Evolutionary conservation across 2,329 filamentous ascomycete genomes (phyloP).

Genomic region (Aspergillus fischeri): DNA sequence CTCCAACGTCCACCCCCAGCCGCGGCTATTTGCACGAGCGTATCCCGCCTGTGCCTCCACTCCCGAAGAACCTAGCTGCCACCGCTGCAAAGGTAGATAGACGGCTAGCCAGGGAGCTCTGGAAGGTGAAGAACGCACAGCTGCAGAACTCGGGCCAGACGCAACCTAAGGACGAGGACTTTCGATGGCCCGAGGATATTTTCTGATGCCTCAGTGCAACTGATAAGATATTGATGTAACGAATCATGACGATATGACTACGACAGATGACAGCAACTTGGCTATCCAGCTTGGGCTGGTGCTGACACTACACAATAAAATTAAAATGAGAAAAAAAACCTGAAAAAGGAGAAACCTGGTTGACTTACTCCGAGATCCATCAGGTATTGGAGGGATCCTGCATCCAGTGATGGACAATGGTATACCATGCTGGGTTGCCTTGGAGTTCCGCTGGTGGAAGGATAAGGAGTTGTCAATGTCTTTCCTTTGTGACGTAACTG

Average conservation of each 20-base stretch:
- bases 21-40: slow-evolving; percentile 22
- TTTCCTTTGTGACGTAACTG: not conserved
- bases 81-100: slow-evolving; percentile 26
- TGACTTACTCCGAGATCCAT: not conserved
- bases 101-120: slow-evolving; percentile 18
- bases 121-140: slow-evolving; percentile 13
- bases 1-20: slow-evolving; percentile 14
- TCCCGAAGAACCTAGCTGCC: slow-evolving; percentile 31
- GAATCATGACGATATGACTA: slow-evolving; percentile 5
- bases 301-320: not conserved
- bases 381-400: too few species aligned
- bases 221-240: slow-evolving; percentile 2
- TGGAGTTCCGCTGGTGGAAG: not conserved
- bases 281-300: not conserved
- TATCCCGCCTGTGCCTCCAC: slow-evolving; percentile 39
- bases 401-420: not conserved
- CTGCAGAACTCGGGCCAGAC: not conserved
- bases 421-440: not conserved
- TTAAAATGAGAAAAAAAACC: not conserved
- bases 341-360: not conserved
- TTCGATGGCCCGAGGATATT: slow-evolving; percentile 43
- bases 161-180: slow-evolving; percentile 13
- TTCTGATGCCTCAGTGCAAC: slow-evolving; percentile 26
- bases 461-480: not conserved
- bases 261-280: not conserved